Evolutionary conservation across 805 yeast species (phyloP).

Genomic region (Candida namnaoensis): DNA sequence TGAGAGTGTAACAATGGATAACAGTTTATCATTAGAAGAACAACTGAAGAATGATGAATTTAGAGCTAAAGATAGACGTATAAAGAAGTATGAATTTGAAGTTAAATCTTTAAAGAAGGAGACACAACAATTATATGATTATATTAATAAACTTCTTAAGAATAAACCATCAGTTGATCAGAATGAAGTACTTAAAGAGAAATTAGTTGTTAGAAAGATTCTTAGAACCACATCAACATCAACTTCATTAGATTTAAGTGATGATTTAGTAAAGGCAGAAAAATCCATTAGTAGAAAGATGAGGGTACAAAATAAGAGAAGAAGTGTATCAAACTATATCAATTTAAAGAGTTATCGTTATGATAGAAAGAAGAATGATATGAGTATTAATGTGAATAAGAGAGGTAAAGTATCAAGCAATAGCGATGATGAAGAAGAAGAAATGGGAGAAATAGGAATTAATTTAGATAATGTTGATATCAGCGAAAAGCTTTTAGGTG

Average conservation of each 20-base stretch:
- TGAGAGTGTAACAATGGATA: not conserved
- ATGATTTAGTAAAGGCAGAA: too few relatives aligned
- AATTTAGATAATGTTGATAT: not conserved
- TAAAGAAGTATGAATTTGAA: slow-evolving; percentile 11
- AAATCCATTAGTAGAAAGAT: too few relatives aligned
- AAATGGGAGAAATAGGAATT: not conserved
- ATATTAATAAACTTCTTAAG: slow-evolving; percentile 14
- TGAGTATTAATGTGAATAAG: not conserved
- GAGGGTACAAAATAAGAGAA: not conserved
- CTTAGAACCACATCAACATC: slow-evolving; percentile 15
- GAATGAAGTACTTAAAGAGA: slow-evolving; percentile 15
- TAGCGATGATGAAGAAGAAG: slow-evolving; percentile 4
- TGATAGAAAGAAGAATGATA: not conserved
- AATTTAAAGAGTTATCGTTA: slow-evolving; percentile 6
- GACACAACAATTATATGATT: slow-evolving; percentile 14
- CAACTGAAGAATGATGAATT: slow-evolving; percentile 5
- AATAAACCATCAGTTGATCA: slow-evolving; percentile 10
- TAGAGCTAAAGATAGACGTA: slow-evolving; percentile 4
- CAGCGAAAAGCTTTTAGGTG: not conserved
- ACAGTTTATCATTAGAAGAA: not conserved
- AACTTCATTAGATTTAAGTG: not conserved
- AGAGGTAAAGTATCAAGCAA: not conserved
- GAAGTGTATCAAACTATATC: slow-evolving; percentile 9
- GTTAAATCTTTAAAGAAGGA: slow-evolving; percentile 14
- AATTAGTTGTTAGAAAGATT: slow-evolving; percentile 16